A percentile compares a stretch with the other conserved stretches of the same genome.
These are phyloP conservation scores for Poa annua DNA, from an alignment of 176 grass and related monocot species.

Conservation along the genomic window DNA sequence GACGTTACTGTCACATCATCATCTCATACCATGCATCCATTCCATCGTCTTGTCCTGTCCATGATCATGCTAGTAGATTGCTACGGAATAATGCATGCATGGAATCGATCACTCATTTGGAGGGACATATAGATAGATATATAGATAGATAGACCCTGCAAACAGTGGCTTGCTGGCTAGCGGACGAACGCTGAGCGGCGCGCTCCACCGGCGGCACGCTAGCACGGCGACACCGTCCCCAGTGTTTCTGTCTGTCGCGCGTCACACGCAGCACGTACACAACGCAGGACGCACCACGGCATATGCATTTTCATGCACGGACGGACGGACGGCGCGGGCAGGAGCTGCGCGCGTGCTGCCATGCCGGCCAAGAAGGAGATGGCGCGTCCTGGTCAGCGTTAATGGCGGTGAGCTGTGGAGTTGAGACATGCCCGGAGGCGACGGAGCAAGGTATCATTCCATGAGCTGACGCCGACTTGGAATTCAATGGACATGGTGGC, in stretches of 20 bases:
- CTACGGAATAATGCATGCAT: neutral
- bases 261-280: too few relatives aligned
- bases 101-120: constrained; percentile 20
- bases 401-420: neutral
- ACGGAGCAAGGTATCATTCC: neutral
- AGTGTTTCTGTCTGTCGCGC: too few relatives aligned
- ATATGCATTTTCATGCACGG: too few relatives aligned
- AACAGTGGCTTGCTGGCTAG: neutral
- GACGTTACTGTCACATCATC: neutral
- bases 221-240: too few relatives aligned
- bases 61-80: neutral
- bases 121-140: neutral
- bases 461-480: neutral
- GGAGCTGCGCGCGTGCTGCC: neutral
- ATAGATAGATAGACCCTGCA: too few relatives aligned
- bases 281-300: too few relatives aligned
- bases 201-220: too few relatives aligned
- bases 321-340: too few relatives aligned
- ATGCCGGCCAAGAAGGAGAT: neutral
- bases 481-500: neutral
- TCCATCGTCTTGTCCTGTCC: neutral
- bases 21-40: neutral
- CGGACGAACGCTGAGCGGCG: neutral
- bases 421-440: neutral
- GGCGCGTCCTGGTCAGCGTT: neutral